These are phyloP conservation scores for Beta corolliflora DNA, from an alignment of 179 eudicot genomes.

Conservation along the genomic window DNA sequence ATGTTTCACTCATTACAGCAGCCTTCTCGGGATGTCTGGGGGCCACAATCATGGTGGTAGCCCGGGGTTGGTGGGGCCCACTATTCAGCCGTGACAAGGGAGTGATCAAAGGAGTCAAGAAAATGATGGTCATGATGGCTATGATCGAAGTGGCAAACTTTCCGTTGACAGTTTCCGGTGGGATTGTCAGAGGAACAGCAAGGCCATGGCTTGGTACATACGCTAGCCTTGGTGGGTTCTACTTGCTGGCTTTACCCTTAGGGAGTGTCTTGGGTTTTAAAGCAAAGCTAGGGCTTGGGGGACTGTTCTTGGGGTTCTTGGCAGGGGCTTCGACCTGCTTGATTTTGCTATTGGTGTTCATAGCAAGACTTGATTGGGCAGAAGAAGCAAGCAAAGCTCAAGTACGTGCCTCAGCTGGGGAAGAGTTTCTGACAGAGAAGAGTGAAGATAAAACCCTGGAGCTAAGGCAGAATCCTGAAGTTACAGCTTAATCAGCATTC, in stretches of 20 bases:
- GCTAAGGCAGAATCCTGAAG: constrained; percentile 4
- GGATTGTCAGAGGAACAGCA: constrained; percentile 81
- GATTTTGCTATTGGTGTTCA: constrained; percentile 54
- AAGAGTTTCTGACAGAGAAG: constrained; percentile 21
- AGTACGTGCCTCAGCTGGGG: constrained; percentile 35
- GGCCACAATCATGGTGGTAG: constrained; percentile 49
- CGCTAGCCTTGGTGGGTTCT: constrained; percentile 76
- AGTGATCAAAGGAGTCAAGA: constrained; percentile 57
- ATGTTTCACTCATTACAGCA: constrained; percentile 48
- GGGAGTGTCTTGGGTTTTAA: constrained; percentile 61
- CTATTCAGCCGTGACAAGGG: constrained; percentile 59
- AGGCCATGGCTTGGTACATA: constrained; percentile 71
- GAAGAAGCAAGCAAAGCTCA: constrained; percentile 76
- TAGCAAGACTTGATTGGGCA: constrained; percentile 65
- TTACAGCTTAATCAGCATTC: constrained; percentile 4
- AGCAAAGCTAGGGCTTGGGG: constrained; percentile 61
- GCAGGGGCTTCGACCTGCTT: constrained; percentile 62
- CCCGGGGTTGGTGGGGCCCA: constrained; percentile 62
- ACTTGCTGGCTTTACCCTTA: constrained; percentile 72
- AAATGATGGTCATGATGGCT: constrained; percentile 73
- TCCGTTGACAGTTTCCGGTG: constrained; percentile 74
- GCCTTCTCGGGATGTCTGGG: constrained; percentile 49
- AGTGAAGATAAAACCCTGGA: constrained; percentile 9
- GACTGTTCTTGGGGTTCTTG: constrained; percentile 71
- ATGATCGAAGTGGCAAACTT: constrained; percentile 69